Evolutionary conservation across 768 basidiomycete species (phyloP), one percentile per base, ranked within the genome.

Genomic region (Hygrocybe coccinea): DNA sequence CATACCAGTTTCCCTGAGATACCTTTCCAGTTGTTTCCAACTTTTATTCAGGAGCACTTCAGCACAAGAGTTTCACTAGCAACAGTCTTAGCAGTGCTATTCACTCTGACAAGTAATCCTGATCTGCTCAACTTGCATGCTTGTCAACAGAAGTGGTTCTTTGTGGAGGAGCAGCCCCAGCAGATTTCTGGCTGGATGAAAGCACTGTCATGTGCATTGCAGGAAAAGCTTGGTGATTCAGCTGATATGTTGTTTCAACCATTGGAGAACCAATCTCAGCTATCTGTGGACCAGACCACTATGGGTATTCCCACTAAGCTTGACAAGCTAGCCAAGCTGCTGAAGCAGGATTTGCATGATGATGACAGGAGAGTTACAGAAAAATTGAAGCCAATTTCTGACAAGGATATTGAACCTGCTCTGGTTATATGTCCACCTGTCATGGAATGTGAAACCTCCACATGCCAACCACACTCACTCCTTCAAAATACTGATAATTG

Each of bases 81-180:
- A 21, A 54, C 52, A 21, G 41, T 54, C 5, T 21, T 54, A 29
- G 25, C 44, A 9, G 24, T 54, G 6, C 37, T 54, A 17, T 44
- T 54, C 37, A 21, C 21, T 43, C n/a, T 54, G 7, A 54, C 52
- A n/a, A 15, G 5, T 24, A 54, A 54, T 38, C 39, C 52, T 24
- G 41, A 54, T 7, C 22, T 54, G 6, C 52, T 54, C 37, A 54
- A 54, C 19, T 21, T 54, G 22, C 52, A 54, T 54, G 52, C 38
- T 7, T 21, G 41, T 22, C 52, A 54, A 24, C 37, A 14, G 22
- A 41, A 41, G 14, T 10, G 39, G 3, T 19, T 41, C 15, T 41
- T 41, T 19, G 19, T 14, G 39, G 19, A 19, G 11, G 19, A 41
- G 14, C 39, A 41, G 39, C 14, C 29, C 29, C 39, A 41, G 39